Evolutionary conservation across 192 early-diverging fungal genomes (phyloP).

Genomic region (Coemansia pectinata): DNA sequence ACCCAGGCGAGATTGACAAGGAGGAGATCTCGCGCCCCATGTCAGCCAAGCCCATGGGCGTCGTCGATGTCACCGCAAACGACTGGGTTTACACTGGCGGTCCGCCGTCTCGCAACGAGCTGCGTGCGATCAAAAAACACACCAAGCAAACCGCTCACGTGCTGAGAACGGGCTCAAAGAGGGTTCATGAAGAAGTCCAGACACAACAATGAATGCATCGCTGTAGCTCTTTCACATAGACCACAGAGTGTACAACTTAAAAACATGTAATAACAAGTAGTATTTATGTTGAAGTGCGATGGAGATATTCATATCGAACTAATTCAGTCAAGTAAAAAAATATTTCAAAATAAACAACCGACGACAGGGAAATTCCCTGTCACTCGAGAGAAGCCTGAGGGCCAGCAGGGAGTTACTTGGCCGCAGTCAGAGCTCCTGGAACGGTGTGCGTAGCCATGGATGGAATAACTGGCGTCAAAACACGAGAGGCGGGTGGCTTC

Average conservation of each 20-base stretch:
- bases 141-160: constrained; percentile 37
- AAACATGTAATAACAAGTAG: neutral
- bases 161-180: constrained; percentile 22
- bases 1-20: constrained; percentile 26
- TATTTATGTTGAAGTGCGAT: neutral
- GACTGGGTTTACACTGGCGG: constrained; percentile 30
- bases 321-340: neutral
- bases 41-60: constrained; percentile 28
- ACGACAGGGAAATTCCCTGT: neutral
- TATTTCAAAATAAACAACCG: neutral
- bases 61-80: constrained; percentile 43
- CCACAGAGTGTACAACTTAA: neutral
- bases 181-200: neutral
- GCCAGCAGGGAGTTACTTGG: constrained; percentile 14
- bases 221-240: neutral
- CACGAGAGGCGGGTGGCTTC: neutral
- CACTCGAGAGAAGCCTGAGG: neutral
- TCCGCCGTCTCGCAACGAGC: constrained; percentile 30
- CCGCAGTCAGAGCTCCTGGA: constrained; percentile 13
- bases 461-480: constrained; percentile 9
- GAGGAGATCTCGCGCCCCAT: constrained; percentile 32
- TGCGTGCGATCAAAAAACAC: constrained; percentile 27
- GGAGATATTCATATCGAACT: neutral
- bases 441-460: constrained; percentile 46
- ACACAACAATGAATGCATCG: neutral